phyloP scores from a whole-genome alignment of 176 grass and related monocot genomes.

The Raddia distichophylla region DNA sequence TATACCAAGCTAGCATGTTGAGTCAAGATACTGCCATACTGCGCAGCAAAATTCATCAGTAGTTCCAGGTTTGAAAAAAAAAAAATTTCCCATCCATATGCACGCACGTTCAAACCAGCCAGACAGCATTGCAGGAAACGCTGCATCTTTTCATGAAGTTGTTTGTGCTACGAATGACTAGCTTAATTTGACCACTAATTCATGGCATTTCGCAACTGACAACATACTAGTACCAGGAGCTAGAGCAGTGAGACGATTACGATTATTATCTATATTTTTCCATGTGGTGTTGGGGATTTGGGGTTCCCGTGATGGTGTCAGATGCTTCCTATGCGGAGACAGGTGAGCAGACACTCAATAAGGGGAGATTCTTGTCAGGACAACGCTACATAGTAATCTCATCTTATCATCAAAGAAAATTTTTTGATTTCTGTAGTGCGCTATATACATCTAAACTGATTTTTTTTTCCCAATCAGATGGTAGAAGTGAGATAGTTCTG shows the following conservation, averaged over 20 bases:
- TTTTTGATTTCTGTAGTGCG: slow-evolving; percentile 5
- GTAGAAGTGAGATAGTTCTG: background rate
- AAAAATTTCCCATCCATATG: too few species aligned
- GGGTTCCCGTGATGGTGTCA: background rate
- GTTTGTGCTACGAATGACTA: background rate
- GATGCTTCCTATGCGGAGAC: slow-evolving; percentile 5
- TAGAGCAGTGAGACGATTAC: background rate
- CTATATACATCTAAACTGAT: background rate
- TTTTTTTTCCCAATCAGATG: background rate
- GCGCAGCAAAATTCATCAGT: background rate
- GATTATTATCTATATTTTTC: background rate
- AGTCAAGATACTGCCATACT: too few species aligned
- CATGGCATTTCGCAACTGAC: background rate
- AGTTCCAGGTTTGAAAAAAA: background rate
- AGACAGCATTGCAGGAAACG: slow-evolving; percentile 33
- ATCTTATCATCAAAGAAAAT: background rate
- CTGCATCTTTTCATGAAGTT: slow-evolving; percentile 3
- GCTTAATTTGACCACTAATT: background rate
- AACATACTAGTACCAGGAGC: background rate
- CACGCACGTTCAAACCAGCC: background rate
- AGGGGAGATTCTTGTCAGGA: background rate
- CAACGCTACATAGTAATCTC: background rate
- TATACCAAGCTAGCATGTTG: too few species aligned
- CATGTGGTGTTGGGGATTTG: background rate
- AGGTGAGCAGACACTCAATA: background rate